Evolutionary conservation across 345 rosid species (phyloP).

Genomic region (Angophora floribunda): DNA sequence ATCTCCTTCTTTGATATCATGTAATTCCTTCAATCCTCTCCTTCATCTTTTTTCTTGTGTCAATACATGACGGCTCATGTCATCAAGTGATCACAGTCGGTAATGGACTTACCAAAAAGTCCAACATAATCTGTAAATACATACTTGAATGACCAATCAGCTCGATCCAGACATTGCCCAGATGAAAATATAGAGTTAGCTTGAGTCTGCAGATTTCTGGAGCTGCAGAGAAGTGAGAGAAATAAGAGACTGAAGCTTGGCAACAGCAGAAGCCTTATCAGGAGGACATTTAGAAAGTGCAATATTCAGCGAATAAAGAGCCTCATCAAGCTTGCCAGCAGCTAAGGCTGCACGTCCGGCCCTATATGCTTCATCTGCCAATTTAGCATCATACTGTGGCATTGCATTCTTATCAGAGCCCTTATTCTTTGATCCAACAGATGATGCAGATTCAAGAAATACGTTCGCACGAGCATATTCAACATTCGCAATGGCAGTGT

Average conservation of each 20-base stretch:
- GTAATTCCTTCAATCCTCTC: not conserved
- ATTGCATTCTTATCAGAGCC: not conserved
- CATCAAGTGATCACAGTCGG: not conserved
- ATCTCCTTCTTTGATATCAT: not conserved
- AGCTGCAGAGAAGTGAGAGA: constrained; percentile 28
- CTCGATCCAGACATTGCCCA: not conserved
- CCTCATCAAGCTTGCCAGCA: constrained; percentile 63
- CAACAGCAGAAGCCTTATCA: constrained; percentile 39
- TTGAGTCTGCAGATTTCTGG: not conserved
- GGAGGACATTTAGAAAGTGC: constrained; percentile 42
- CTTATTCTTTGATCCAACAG: constrained; percentile 4
- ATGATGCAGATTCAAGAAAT: constrained; percentile 26
- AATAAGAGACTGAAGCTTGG: constrained; percentile 53
- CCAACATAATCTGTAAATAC: not conserved
- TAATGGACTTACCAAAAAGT: not conserved
- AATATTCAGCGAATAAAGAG: constrained; percentile 42
- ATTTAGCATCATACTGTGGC: constrained; percentile 25
- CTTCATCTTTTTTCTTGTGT: not conserved
- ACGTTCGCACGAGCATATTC: constrained; percentile 40
- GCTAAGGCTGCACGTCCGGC: constrained; percentile 63
- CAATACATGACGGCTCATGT: not conserved
- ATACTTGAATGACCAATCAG: not conserved
- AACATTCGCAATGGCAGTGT: constrained; percentile 37
- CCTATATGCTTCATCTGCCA: constrained; percentile 57
- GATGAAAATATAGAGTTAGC: not conserved